Evolutionary conservation across 345 rosid species (phyloP).

Genomic region (Heritiera fomes): DNA sequence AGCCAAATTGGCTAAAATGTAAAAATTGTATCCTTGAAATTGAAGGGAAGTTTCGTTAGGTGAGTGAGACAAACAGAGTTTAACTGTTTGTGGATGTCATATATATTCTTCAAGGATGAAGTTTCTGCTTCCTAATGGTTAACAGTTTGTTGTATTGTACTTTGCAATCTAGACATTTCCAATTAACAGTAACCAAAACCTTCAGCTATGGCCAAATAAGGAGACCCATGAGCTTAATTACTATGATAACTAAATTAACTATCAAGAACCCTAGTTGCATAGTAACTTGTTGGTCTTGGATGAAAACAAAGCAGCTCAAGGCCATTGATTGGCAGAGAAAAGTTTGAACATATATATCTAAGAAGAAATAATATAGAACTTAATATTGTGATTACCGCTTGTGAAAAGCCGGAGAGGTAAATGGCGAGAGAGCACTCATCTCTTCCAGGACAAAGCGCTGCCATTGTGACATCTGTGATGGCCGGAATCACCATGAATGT

Average conservation of each 20-base stretch:
- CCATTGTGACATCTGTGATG: conserved; percentile 63
- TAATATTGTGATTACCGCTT: conserved; percentile 39
- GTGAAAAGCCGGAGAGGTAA: conserved; percentile 56
- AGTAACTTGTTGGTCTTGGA: neutral
- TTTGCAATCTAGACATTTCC: neutral
- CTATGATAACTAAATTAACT: neutral
- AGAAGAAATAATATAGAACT: neutral
- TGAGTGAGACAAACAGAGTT: conserved; percentile 11
- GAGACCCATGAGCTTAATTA: too few species aligned
- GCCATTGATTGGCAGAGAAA: conserved; percentile 7
- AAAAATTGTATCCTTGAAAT: neutral
- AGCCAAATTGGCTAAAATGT: neutral
- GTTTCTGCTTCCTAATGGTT: neutral
- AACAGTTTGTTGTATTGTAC: neutral
- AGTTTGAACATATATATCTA: neutral
- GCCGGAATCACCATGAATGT: conserved; percentile 53
- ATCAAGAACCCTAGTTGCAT: neutral
- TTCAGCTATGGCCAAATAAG: neutral
- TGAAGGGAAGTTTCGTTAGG: conserved; percentile 9
- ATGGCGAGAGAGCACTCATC: conserved; percentile 65
- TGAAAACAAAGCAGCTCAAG: neutral
- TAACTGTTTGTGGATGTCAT: neutral
- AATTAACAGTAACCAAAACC: neutral
- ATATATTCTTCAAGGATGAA: neutral
- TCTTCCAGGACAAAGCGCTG: conserved; percentile 56